Percentiles rank a stretch among this genome's conserved stretches.
These are phyloP conservation scores for Nemania sp. DNA, from an alignment of 2,329 filamentous ascomycete species.

Conservation along the genomic window DNA sequence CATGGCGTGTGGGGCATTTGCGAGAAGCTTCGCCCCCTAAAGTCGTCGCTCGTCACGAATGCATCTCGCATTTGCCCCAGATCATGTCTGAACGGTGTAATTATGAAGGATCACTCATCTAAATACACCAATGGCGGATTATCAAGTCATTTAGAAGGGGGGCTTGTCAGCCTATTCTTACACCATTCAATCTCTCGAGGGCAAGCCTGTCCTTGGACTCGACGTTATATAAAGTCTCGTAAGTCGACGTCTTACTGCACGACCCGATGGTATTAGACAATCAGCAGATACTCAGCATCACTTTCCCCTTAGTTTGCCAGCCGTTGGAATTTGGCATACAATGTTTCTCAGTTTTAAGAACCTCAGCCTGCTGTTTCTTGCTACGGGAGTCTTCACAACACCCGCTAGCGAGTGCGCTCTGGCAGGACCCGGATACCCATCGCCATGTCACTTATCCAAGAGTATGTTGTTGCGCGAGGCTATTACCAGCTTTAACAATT, in stretches of 20 bases:
- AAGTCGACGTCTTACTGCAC: too few relatives aligned
- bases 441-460: conserved; percentile 15
- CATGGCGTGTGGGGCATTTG: conserved; percentile 21
- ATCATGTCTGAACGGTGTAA: background rate
- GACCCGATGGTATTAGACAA: background rate
- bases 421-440: conserved; percentile 26
- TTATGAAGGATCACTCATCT: background rate
- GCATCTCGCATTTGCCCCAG: conserved; percentile 13
- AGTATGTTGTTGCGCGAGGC: conserved; percentile 6
- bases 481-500: conserved; percentile 10
- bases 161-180: background rate
- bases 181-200: background rate
- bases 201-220: background rate
- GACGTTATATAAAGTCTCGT: background rate
- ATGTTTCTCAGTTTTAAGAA: conserved; percentile 2
- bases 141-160: too few relatives aligned
- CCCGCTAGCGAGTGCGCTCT: conserved; percentile 12
- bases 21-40: conserved; percentile 3
- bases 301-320: background rate
- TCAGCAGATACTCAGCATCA: background rate
- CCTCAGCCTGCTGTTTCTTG: background rate
- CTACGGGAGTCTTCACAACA: background rate
- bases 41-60: background rate
- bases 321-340: background rate
- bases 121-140: too few relatives aligned